These are phyloP conservation scores for Suillus hirtellus DNA, from an alignment of 768 basidiomycete species.

Conservation along the genomic window DNA sequence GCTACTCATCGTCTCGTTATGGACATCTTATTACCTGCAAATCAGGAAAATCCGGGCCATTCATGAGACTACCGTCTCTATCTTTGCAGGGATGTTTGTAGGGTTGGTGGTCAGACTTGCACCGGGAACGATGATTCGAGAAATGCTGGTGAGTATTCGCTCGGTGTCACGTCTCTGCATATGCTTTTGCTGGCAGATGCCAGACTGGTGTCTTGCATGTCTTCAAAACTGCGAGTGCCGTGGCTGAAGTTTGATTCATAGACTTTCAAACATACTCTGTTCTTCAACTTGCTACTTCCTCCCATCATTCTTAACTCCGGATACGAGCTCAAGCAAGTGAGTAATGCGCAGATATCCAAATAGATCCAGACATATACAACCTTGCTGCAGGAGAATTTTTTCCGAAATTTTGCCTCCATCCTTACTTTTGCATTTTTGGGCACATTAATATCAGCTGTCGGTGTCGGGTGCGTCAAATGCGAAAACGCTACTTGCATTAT, in stretches of 20 bases:
- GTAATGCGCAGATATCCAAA: slow-evolving; percentile 20
- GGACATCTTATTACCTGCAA: slow-evolving; percentile 97
- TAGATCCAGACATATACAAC: not conserved
- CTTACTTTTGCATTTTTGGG: slow-evolving; percentile 91
- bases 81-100: slow-evolving; percentile 95
- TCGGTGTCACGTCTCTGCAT: not conserved
- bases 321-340: slow-evolving; percentile 93
- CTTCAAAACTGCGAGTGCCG: not conserved
- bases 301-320: slow-evolving; percentile 98
- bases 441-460: slow-evolving; percentile 95
- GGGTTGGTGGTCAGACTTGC: slow-evolving; percentile 87
- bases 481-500: slow-evolving; percentile 1
- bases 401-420: slow-evolving; percentile 97
- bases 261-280: slow-evolving; percentile 96
- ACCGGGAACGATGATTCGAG: slow-evolving; percentile 91
- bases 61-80: slow-evolving; percentile 94
- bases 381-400: slow-evolving; percentile 85
- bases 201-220: not conserved
- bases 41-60: slow-evolving; percentile 93
- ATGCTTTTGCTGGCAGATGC: not conserved
- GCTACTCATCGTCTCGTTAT: slow-evolving; percentile 90
- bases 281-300: slow-evolving; percentile 97
- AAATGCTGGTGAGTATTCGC: slow-evolving; percentile 86
- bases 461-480: slow-evolving; percentile 74
- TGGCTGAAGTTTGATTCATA: slow-evolving; percentile 31